Percentiles rank a stretch among this genome's conserved stretches.
These are phyloP conservation scores for Leptodontidium sp. DNA, from an alignment of 2,329 filamentous ascomycete genomes.

Conservation along the genomic window DNA sequence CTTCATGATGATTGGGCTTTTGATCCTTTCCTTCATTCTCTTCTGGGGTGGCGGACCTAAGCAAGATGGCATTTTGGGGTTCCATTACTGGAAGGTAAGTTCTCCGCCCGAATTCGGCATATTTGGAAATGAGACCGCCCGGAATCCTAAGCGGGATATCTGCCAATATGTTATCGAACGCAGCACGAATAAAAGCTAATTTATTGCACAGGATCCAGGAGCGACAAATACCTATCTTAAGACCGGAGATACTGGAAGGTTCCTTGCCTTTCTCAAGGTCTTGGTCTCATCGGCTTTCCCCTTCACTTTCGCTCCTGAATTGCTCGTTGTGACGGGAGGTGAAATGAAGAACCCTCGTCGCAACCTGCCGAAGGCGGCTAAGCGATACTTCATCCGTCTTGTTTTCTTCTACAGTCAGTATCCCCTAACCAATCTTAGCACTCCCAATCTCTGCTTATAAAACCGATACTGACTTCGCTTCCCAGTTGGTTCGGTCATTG, in stretches of 20 bases:
- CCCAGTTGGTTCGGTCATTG: constrained; percentile 58
- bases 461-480: not conserved
- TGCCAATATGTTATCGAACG: not conserved
- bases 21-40: constrained; percentile 47
- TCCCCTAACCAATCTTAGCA: too few species aligned
- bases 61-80: constrained; percentile 49
- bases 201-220: constrained; percentile 49
- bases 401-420: constrained; percentile 61
- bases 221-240: constrained; percentile 53
- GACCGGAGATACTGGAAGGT: constrained; percentile 55
- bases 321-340: constrained; percentile 63
- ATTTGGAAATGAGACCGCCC: too few species aligned
- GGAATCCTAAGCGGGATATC: too few species aligned
- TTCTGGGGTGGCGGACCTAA: constrained; percentile 48
- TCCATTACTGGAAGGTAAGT: constrained; percentile 54
- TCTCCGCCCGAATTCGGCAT: not conserved
- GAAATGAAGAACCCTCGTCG: constrained; percentile 66
- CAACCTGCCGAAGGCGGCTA: constrained; percentile 65
- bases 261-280: constrained; percentile 59
- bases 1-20: constrained; percentile 44
- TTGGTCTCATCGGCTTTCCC: constrained; percentile 58
- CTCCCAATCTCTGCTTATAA: too few species aligned
- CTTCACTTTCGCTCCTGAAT: constrained; percentile 59
- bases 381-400: constrained; percentile 69
- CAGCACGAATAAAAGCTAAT: not conserved